Conservation (phyloP, 2,329 filamentous ascomycete species). For the Sporothrix schenckii region DNA sequence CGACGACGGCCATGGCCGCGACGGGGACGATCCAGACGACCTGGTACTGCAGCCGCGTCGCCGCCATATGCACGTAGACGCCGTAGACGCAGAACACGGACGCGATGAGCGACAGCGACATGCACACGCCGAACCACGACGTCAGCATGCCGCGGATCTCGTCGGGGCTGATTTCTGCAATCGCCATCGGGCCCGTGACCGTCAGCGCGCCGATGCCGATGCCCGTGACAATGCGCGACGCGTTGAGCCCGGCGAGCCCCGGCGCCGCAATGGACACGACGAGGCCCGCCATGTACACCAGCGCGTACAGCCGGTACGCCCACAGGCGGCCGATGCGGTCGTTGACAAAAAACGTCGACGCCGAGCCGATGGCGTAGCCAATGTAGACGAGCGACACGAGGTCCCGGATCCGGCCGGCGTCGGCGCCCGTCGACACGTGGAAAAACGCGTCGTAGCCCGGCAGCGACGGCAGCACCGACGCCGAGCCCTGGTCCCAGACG, state of each 20-base stretch:
- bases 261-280: slow-evolving; percentile 43
- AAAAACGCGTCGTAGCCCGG: slow-evolving; percentile 33
- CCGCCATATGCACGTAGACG: slow-evolving; percentile 40
- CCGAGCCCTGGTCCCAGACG: slow-evolving; percentile 35
- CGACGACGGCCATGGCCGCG: slow-evolving; percentile 40
- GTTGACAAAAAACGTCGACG: slow-evolving; percentile 41
- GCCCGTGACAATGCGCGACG: slow-evolving; percentile 44
- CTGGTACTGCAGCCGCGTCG: slow-evolving; percentile 40
- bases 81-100: slow-evolving; percentile 45
- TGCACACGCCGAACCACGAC: slow-evolving; percentile 47
- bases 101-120: slow-evolving; percentile 43
- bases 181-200: slow-evolving; percentile 52
- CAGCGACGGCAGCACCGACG: slow-evolving; percentile 31
- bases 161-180: slow-evolving; percentile 53
- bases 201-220: slow-evolving; percentile 47
- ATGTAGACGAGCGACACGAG: slow-evolving; percentile 34
- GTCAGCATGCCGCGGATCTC: slow-evolving; percentile 50
- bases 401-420: slow-evolving; percentile 32
- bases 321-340: slow-evolving; percentile 47
- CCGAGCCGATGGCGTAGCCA: slow-evolving; percentile 27
- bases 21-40: slow-evolving; percentile 41
- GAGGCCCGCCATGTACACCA: slow-evolving; percentile 52
- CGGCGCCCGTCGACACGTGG: slow-evolving; percentile 33
- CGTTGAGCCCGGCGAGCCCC: slow-evolving; percentile 41
- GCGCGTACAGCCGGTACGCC: slow-evolving; percentile 47